These are phyloP conservation scores for Penicillium steckii DNA, from an alignment of 495 filamentous ascomycete species.

Conservation along the genomic window DNA sequence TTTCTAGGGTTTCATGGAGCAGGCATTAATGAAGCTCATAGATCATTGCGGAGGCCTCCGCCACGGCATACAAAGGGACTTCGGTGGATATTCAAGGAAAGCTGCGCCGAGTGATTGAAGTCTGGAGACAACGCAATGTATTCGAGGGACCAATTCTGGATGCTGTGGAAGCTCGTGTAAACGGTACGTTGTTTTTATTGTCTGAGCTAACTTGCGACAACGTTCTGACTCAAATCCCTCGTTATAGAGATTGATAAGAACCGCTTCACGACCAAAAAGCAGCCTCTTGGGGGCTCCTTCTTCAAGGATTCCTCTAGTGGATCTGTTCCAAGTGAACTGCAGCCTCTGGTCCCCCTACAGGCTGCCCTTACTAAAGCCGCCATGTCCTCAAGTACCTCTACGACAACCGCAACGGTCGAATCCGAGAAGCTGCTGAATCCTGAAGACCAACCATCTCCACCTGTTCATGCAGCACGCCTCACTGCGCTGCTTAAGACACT, in stretches of 20 bases:
- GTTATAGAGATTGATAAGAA: conserved; percentile 73
- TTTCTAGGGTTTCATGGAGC: neutral
- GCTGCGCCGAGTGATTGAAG: conserved; percentile 83
- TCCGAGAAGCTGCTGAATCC: conserved; percentile 79
- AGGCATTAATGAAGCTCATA: conserved; percentile 31
- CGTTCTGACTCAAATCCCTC: neutral
- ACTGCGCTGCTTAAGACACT: conserved; percentile 82
- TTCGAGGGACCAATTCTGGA: conserved; percentile 78
- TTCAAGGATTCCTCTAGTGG: conserved; percentile 52
- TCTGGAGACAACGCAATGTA: conserved; percentile 85
- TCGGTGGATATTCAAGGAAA: conserved; percentile 82
- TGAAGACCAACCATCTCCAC: conserved; percentile 65
- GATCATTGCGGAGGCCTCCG: conserved; percentile 83
- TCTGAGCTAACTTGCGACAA: neutral
- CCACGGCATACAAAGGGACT: conserved; percentile 82
- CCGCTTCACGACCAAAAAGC: conserved; percentile 64
- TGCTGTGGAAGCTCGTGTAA: conserved; percentile 71
- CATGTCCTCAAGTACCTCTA: conserved; percentile 56
- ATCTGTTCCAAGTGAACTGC: conserved; percentile 72
- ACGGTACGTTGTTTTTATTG: conserved; percentile 52
- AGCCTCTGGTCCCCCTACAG: conserved; percentile 68
- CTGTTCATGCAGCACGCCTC: conserved; percentile 89
- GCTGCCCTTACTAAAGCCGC: conserved; percentile 69
- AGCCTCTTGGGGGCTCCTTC: conserved; percentile 67
- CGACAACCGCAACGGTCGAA: conserved; percentile 70